Evolutionary conservation across 306 rosid species (phyloP).

Genomic region (Rosa multiflora): DNA sequence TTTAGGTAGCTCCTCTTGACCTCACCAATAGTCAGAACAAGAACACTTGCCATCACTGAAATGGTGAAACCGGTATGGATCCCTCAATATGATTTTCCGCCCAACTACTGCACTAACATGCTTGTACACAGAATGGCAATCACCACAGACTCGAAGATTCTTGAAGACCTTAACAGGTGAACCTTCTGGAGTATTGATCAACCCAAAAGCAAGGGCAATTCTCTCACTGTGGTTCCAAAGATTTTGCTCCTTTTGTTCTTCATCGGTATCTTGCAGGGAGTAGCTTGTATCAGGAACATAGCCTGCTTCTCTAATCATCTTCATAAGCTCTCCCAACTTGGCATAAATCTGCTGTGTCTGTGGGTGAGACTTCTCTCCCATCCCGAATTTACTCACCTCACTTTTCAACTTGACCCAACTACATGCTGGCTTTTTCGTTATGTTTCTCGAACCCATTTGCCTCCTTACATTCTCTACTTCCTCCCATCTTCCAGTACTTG

Average conservation of each 20-base stretch:
- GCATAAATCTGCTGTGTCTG: conserved; percentile 44
- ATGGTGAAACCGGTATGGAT: conserved; percentile 87
- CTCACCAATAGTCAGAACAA: conserved; percentile 84
- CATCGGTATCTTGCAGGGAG: conserved; percentile 84
- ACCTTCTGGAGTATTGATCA: conserved; percentile 63
- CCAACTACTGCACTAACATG: conserved; percentile 56
- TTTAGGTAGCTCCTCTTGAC: not conserved
- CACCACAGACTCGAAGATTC: conserved; percentile 93
- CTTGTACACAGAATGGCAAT: conserved; percentile 89
- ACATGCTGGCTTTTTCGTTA: conserved; percentile 83
- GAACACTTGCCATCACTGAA: conserved; percentile 79
- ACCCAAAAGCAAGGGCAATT: conserved; percentile 82
- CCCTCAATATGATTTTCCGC: conserved; percentile 71
- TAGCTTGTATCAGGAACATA: conserved; percentile 80
- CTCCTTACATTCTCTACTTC: conserved; percentile 75
- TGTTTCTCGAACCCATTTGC: conserved; percentile 57
- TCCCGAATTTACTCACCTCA: conserved; percentile 67
- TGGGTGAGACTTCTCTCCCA: conserved; percentile 73
- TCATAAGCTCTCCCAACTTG: conserved; percentile 70
- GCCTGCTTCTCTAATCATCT: conserved; percentile 69
- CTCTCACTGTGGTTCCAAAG: conserved; percentile 97
- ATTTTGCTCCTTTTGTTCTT: conserved; percentile 87
- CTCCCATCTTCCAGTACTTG: conserved; percentile 76
- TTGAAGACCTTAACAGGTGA: conserved; percentile 70
- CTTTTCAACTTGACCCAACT: conserved; percentile 83